Conservation (phyloP, 176 grass and related monocot genomes). For the Elaeis guineensis region DNA sequence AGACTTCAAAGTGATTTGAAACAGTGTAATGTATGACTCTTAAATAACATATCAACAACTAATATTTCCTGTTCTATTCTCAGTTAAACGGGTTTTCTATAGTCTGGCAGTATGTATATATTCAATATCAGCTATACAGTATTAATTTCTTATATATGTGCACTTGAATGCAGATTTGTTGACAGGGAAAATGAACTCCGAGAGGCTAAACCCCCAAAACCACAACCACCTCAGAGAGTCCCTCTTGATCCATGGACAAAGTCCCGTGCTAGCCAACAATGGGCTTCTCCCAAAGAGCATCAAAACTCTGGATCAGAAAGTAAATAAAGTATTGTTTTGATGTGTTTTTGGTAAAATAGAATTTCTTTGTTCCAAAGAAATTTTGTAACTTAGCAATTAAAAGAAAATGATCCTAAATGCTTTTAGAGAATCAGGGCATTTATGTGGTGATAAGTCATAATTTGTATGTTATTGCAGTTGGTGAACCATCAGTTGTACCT, state of each 20-base stretch:
- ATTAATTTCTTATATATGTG: conserved; percentile 4
- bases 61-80: too few relatives aligned
- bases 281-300: conserved; percentile 60
- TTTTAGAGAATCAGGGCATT: too few relatives aligned
- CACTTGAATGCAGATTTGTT: conserved; percentile 46
- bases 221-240: conserved; percentile 38
- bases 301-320: conserved; percentile 37
- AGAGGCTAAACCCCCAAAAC: conserved; percentile 64
- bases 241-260: conserved; percentile 84
- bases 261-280: conserved; percentile 54
- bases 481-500: too few relatives aligned
- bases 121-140: neutral
- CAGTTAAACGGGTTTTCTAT: neutral
- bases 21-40: too few relatives aligned
- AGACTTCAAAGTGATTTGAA: too few relatives aligned
- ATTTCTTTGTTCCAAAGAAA: too few relatives aligned
- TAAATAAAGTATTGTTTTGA: conserved; percentile 17
- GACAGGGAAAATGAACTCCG: conserved; percentile 89
- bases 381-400: too few relatives aligned
- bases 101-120: neutral
- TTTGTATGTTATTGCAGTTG: too few relatives aligned
- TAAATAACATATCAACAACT: too few relatives aligned
- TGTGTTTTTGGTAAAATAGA: neutral
- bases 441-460: too few relatives aligned
- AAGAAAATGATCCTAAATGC: too few relatives aligned